phyloP scores from a whole-genome alignment of 2,329 filamentous ascomycete genomes.

The Emericellopsis atlantica region DNA sequence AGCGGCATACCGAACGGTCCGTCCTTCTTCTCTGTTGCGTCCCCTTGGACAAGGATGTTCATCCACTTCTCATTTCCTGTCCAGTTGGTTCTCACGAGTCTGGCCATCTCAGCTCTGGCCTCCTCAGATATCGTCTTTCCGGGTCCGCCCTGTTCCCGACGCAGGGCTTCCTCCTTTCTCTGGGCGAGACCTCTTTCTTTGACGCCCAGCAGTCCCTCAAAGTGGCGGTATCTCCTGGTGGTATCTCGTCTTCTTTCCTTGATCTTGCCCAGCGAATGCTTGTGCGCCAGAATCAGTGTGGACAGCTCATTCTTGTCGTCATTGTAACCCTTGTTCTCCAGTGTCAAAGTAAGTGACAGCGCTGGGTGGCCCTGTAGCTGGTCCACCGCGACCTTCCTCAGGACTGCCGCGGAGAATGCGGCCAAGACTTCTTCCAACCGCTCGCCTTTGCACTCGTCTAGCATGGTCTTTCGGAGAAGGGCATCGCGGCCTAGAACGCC shows the following conservation, averaged over 20 bases:
- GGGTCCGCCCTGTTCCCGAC: conserved; percentile 11
- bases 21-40: conserved; percentile 42
- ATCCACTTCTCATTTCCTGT: conserved; percentile 65
- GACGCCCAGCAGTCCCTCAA: conserved; percentile 48
- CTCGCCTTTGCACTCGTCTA: conserved; percentile 92
- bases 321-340: conserved; percentile 45
- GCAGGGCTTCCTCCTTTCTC: conserved; percentile 33
- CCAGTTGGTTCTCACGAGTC: conserved; percentile 61
- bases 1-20: conserved; percentile 55
- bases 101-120: conserved; percentile 37
- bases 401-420: conserved; percentile 69
- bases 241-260: conserved; percentile 48
- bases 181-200: conserved; percentile 48
- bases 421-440: conserved; percentile 78
- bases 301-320: conserved; percentile 43
- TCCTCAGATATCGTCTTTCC: conserved; percentile 25
- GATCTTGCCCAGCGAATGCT: conserved; percentile 46
- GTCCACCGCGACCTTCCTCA: conserved; percentile 53
- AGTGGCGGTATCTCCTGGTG: conserved; percentile 45
- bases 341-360: conserved; percentile 39
- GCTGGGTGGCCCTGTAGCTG: conserved; percentile 27
- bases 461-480: conserved; percentile 81
- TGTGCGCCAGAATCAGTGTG: conserved; percentile 62
- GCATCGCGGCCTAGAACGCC: conserved; percentile 69
- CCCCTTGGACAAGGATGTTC: conserved; percentile 56